phyloP scores from a whole-genome alignment of 441 rosid genomes.

The Lepidium campestre region DNA sequence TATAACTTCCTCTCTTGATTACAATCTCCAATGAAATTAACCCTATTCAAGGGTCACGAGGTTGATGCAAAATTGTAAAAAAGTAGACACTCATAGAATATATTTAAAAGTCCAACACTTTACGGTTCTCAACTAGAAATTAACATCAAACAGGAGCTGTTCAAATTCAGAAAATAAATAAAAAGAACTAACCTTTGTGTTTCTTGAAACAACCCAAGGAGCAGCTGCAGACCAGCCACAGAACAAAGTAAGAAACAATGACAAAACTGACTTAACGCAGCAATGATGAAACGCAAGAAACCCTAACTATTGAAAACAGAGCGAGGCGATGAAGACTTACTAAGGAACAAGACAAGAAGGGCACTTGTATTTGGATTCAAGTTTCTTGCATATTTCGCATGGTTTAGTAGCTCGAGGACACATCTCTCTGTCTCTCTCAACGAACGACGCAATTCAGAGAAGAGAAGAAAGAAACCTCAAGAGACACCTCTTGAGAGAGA shows the following conservation, averaged over 20 bases:
- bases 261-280: background rate
- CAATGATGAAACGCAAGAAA: background rate
- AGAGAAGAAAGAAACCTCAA: background rate
- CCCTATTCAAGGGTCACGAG: background rate
- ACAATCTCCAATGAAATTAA: background rate
- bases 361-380: slow-evolving; percentile 77
- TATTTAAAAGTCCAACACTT: slow-evolving; percentile 3
- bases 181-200: slow-evolving; percentile 50
- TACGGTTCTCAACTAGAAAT: background rate
- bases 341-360: slow-evolving; percentile 73
- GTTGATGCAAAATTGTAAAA: background rate
- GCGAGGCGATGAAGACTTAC: slow-evolving; percentile 33
- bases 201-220: slow-evolving; percentile 71
- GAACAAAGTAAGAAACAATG: background rate
- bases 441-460: background rate
- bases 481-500: background rate
- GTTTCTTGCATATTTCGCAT: slow-evolving; percentile 62
- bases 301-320: background rate
- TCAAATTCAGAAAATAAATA: background rate
- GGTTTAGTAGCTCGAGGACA: slow-evolving; percentile 30
- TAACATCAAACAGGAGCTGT: background rate
- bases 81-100: background rate
- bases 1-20: background rate
- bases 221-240: slow-evolving; percentile 42
- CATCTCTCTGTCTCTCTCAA: slow-evolving; percentile 14